Conservation (phyloP, 352 stramenopile genomes). For the Phytopythium helicoides region DNA sequence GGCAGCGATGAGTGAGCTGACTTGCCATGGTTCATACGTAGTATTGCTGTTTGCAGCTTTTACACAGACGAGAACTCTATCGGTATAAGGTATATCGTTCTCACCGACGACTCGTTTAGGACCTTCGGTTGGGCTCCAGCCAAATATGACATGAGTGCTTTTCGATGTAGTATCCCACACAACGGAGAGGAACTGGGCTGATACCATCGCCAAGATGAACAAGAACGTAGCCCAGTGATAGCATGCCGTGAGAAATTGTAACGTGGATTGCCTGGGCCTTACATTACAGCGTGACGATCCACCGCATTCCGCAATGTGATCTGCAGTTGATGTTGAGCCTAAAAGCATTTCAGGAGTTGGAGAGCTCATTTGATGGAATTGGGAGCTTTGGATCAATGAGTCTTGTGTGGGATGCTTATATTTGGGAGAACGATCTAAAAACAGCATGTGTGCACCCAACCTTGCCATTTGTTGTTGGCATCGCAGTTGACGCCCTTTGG, state of each 20-base stretch:
- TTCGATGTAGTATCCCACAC: conserved; percentile 4
- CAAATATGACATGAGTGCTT: not conserved
- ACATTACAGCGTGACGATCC: no score
- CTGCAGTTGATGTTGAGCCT: no score
- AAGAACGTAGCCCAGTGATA: conserved; percentile 12
- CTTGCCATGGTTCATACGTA: not conserved
- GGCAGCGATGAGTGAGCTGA: not conserved
- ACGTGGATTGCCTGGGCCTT: not conserved
- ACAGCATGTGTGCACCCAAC: no score
- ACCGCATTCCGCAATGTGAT: no score
- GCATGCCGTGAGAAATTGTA: not conserved
- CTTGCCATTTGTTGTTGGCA: no score
- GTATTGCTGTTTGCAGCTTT: not conserved
- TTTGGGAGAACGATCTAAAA: no score
- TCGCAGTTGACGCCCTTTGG: no score
- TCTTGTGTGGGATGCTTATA: no score
- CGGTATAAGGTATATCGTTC: conserved; percentile 2
- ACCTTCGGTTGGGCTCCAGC: conserved; percentile 3
- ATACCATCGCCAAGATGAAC: conserved; percentile 9
- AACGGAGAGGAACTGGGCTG: conserved; percentile 7
- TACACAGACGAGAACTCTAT: conserved; percentile 15
- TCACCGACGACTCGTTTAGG: conserved; percentile 8
- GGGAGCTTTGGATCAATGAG: no score
- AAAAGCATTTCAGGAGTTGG: no score
- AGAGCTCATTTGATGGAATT: no score